Evolutionary conservation across 2,329 filamentous ascomycete genomes (phyloP).

Genomic region (Sordariomycetes sp.): DNA sequence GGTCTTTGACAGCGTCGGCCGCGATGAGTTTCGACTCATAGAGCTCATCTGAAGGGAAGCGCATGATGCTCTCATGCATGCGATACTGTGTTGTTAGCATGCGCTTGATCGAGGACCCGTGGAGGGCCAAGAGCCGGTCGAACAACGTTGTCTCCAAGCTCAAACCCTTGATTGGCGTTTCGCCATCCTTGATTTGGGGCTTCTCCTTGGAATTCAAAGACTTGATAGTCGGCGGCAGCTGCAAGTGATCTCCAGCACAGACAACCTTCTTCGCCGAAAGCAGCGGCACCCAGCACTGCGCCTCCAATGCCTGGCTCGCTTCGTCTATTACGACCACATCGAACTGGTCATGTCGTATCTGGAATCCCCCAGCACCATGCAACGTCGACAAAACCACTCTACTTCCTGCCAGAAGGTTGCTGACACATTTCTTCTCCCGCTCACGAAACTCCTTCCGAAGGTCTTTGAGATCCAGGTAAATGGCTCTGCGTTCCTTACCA

Average conservation of each 20-base stretch:
- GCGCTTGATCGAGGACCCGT: slow-evolving; percentile 76
- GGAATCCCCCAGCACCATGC: slow-evolving; percentile 81
- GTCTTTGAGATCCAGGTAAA: slow-evolving; percentile 79
- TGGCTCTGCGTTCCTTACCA: slow-evolving; percentile 67
- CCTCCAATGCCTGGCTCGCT: slow-evolving; percentile 89
- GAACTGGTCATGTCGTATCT: slow-evolving; percentile 71
- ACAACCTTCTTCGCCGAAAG: slow-evolving; percentile 75
- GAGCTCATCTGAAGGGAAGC: slow-evolving; percentile 80
- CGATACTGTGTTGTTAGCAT: slow-evolving; percentile 97
- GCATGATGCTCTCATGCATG: slow-evolving; percentile 95
- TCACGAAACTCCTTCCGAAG: slow-evolving; percentile 82
- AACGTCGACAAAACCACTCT: slow-evolving; percentile 88
- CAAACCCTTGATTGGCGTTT: too few species aligned
- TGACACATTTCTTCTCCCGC: slow-evolving; percentile 74
- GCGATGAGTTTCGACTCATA: slow-evolving; percentile 79
- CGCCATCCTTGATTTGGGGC: slow-evolving; percentile 19
- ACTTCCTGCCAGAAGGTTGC: slow-evolving; percentile 63
- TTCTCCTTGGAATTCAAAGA: slow-evolving; percentile 50
- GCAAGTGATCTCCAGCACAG: slow-evolving; percentile 87
- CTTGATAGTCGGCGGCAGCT: slow-evolving; percentile 92
- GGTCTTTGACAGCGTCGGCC: slow-evolving; percentile 65
- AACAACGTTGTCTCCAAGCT: slow-evolving; percentile 87
- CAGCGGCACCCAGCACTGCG: slow-evolving; percentile 93
- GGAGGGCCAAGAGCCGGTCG: slow-evolving; percentile 72
- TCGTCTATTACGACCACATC: slow-evolving; percentile 96